Conservation (phyloP, 345 rosid genomes). For the Crucihimalaya himalaica region DNA sequence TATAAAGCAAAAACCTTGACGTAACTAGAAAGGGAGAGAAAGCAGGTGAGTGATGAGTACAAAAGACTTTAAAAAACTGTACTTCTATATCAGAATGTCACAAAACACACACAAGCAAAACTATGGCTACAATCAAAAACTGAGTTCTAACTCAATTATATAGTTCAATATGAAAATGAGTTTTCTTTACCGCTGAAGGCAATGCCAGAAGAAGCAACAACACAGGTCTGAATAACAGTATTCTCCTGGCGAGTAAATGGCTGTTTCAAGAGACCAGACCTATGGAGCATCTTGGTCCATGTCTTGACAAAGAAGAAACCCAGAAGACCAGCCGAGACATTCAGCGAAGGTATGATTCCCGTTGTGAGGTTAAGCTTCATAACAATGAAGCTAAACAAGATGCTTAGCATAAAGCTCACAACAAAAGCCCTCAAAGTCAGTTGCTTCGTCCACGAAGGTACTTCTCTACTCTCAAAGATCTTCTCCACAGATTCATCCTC, state of each 20-base stretch:
- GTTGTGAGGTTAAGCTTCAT: slow-evolving; percentile 73
- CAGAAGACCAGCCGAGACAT: slow-evolving; percentile 71
- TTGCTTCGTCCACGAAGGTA: slow-evolving; percentile 68
- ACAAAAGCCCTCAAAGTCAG: slow-evolving; percentile 64
- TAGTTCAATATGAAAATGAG: background rate
- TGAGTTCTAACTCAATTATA: background rate
- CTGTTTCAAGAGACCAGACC: slow-evolving; percentile 45
- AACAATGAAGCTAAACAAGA: slow-evolving; percentile 68
- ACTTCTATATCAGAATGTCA: slow-evolving; percentile 1
- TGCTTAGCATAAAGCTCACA: slow-evolving; percentile 57
- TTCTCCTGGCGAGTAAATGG: slow-evolving; percentile 83
- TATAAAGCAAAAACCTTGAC: slow-evolving; percentile 1
- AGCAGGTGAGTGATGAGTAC: slow-evolving; percentile 18
- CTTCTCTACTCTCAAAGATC: slow-evolving; percentile 49
- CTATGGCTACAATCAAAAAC: background rate
- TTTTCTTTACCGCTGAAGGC: slow-evolving; percentile 63
- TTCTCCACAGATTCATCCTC: slow-evolving; percentile 49
- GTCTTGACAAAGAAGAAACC: slow-evolving; percentile 72
- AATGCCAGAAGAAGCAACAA: slow-evolving; percentile 81
- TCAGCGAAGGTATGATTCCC: slow-evolving; percentile 74
- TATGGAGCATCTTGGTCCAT: slow-evolving; percentile 59
- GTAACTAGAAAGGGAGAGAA: slow-evolving; percentile 13
- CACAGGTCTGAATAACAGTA: slow-evolving; percentile 79
- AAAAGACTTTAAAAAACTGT: slow-evolving; percentile 13
- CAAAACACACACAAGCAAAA: slow-evolving; percentile 17